Evolutionary conservation across 805 yeast genomes (phyloP).

Genomic region (Maudiozyma barnettii): DNA sequence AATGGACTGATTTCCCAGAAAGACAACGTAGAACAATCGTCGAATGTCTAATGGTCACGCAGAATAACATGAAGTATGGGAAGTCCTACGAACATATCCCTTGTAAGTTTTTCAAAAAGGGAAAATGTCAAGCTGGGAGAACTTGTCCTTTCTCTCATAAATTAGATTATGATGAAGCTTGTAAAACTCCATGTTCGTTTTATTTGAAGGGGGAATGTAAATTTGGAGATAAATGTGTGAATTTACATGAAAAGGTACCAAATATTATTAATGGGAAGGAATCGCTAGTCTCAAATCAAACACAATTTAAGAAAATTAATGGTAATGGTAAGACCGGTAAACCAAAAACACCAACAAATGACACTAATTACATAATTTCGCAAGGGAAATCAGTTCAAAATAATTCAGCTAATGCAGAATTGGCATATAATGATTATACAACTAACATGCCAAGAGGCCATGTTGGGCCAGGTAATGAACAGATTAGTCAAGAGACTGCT

Average conservation of each 20-base stretch:
- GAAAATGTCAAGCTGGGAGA: slow-evolving; percentile 89
- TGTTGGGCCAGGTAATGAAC: background rate
- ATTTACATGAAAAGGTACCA: slow-evolving; percentile 48
- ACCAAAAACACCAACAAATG: background rate
- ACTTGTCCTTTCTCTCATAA: slow-evolving; percentile 89
- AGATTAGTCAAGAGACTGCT: too few relatives aligned
- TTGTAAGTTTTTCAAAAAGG: slow-evolving; percentile 86
- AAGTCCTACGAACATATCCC: slow-evolving; percentile 69
- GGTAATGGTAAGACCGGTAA: background rate
- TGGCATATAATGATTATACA: too few relatives aligned
- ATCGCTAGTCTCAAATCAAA: background rate
- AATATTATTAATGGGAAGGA: too few relatives aligned
- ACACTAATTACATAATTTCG: background rate
- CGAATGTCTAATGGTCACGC: slow-evolving; percentile 23
- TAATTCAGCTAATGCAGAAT: background rate
- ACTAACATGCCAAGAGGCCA: background rate
- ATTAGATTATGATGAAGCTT: slow-evolving; percentile 38
- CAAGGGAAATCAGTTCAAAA: too few relatives aligned
- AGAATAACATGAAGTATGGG: slow-evolving; percentile 12
- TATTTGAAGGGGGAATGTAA: slow-evolving; percentile 95
- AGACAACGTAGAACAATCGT: slow-evolving; percentile 21
- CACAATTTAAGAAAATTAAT: background rate
- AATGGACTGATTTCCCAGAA: slow-evolving; percentile 10
- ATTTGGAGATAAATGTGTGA: slow-evolving; percentile 89
- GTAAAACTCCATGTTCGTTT: slow-evolving; percentile 62